A percentile compares a stretch with the other conserved stretches of the same genome.
Evolutionary conservation across 108 stramenopile species (phyloP).

Genomic region (Pseudonitzschia pungens): DNA sequence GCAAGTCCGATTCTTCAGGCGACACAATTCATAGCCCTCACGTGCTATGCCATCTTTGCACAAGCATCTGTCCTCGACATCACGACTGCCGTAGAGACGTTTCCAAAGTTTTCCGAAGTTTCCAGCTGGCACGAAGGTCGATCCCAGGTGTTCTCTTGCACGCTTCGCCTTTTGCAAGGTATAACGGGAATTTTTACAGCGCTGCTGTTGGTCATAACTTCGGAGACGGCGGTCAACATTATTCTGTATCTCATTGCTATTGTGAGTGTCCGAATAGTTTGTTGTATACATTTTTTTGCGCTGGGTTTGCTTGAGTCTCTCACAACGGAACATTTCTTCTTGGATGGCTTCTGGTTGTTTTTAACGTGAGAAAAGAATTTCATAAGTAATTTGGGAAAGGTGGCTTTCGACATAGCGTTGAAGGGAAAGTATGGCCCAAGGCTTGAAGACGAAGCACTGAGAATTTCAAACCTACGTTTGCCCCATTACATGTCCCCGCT

Average conservation of each 20-base stretch:
- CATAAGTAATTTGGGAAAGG: conserved; percentile 19
- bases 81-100: neutral
- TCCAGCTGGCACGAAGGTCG: too few species aligned
- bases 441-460: conserved; percentile 18
- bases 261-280: too few species aligned
- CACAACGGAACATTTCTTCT: too few species aligned
- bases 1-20: neutral
- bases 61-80: neutral
- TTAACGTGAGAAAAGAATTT: conserved; percentile 9
- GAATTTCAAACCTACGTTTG: neutral
- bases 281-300: too few species aligned
- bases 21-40: neutral
- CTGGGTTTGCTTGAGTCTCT: too few species aligned
- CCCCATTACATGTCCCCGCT: neutral
- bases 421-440: conserved; percentile 13
- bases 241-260: conserved; percentile 32
- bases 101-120: neutral
- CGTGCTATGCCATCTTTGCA: neutral
- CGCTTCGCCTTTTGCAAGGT: conserved; percentile 10
- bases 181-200: conserved; percentile 12
- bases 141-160: neutral
- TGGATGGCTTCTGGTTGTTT: too few species aligned
- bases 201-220: conserved; percentile 20
- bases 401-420: conserved; percentile 6
- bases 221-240: conserved; percentile 10